Base-by-base conservation (phyloP, 805 yeast genomes). In the Suhomyces canberraensis region DNA sequence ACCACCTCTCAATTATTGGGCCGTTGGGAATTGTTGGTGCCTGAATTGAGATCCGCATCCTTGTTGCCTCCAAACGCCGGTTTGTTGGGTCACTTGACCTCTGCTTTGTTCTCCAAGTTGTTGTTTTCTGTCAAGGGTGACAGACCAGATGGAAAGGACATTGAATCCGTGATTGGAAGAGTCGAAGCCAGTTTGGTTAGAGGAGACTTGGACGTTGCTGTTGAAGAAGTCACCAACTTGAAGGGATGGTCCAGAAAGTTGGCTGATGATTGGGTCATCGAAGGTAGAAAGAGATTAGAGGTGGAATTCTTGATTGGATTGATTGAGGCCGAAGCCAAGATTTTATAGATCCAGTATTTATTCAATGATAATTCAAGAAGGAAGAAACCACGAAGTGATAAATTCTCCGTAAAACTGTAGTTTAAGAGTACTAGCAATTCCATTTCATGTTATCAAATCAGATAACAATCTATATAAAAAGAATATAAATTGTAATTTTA, bases 11-110 rank as follows among this genome's bases (percentile, higher is more conserved):
- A 89, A 64, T 71, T 89, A 31, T 73, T 83, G 43, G 71, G 84
- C 27, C 79, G 95, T 52, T 87, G 95, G 86, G 77, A 79, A 46
- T 66, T 81, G 36, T 72, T 93, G 41, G 81, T 75, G 16, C 93
- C 95, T 11, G 95, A 91, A 64, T 77, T 93, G 56, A 81, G 95
- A 61, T 78, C 88, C 20, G 90, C 95, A 6, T 80, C 96, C 4
- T 67, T 93, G 50, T 76, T 90, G 44, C 97, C 98, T 37, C 95
- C 95, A 50, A 86, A 91, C 54, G 95, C 98, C 17, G 98, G 98
- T 54, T 75, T 93, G 37, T 76, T 91, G 50, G 98, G 96, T 20
- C 96, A 93, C 61, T 60, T 89, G 29, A 75, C 95, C 5, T 90
- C 98, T 13, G 71, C 74, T 47, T 38, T 88, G 7, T 84, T 90